Evolutionary conservation across 305 asterid genomes (phyloP).

Genomic region (Withania somnifera): DNA sequence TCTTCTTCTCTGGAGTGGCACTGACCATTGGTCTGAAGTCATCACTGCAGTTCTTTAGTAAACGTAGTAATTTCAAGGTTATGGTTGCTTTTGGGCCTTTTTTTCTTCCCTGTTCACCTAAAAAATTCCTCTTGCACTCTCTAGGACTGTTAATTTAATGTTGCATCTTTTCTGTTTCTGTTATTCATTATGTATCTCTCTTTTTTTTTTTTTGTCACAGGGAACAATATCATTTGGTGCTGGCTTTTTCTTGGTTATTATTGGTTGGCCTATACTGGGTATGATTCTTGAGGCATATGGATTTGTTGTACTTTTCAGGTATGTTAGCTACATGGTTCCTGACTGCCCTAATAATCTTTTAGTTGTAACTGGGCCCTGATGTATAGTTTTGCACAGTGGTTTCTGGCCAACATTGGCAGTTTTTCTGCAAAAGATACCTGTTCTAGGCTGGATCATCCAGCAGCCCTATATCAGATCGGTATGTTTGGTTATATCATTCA

Average conservation of each 20-base stretch:
- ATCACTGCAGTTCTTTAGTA: conserved; percentile 42
- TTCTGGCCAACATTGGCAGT: conserved; percentile 49
- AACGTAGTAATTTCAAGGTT: conserved; percentile 50
- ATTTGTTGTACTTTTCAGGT: conserved; percentile 57
- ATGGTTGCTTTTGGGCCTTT: not conserved
- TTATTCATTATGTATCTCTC: not conserved
- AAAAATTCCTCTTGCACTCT: not conserved
- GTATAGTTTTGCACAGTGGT: conserved; percentile 29
- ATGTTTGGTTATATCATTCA: conserved; percentile 4
- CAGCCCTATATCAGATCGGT: conserved; percentile 42
- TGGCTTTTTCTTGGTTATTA: conserved; percentile 50
- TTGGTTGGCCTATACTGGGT: conserved; percentile 58
- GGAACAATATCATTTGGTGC: conserved; percentile 37
- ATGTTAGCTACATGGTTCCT: not conserved
- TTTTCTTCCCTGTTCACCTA: not conserved
- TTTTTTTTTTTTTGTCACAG: conserved; percentile 19
- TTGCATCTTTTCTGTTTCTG: not conserved
- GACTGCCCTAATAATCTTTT: not conserved
- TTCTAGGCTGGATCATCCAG: conserved; percentile 43
- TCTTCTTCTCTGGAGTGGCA: conserved; percentile 81
- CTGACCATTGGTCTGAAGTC: conserved; percentile 69
- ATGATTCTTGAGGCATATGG: conserved; percentile 61
- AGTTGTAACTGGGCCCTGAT: conserved; percentile 1
- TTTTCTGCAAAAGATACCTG: conserved; percentile 45
- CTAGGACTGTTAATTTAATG: not conserved